Conservation (phyloP, 2,329 filamentous ascomycete genomes). For the Xylaria sp. region DNA sequence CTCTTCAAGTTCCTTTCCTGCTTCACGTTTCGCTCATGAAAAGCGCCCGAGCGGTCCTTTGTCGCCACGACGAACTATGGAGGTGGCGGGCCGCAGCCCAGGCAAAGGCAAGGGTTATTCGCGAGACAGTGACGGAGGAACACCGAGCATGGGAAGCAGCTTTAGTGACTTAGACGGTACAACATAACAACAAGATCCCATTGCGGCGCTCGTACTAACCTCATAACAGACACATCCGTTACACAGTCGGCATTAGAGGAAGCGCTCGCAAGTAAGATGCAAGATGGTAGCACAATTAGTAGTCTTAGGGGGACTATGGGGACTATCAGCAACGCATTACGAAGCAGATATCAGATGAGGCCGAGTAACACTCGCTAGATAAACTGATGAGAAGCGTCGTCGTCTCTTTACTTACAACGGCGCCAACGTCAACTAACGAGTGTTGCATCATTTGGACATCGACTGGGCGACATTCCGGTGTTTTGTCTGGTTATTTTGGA, state of each 20-base stretch:
- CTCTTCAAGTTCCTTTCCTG: conserved; percentile 48
- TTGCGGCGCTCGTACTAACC: conserved; percentile 12
- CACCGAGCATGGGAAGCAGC: conserved; percentile 76
- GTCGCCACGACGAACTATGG: conserved; percentile 55
- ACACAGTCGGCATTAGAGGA: conserved; percentile 78
- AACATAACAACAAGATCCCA: conserved; percentile 13
- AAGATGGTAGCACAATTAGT: conserved; percentile 51
- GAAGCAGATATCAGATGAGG: conserved; percentile 53
- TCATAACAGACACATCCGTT: conserved; percentile 63
- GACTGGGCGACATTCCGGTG: not conserved
- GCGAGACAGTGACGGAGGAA: conserved; percentile 60
- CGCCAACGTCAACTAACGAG: not conserved
- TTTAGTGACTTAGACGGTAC: conserved; percentile 78
- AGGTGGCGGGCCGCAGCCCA: conserved; percentile 52
- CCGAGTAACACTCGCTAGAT: conserved; percentile 9
- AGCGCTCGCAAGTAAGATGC: conserved; percentile 66
- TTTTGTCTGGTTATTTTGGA: not conserved
- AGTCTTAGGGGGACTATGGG: conserved; percentile 66
- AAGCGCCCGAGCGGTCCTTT: conserved; percentile 41
- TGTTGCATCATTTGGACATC: conserved; percentile 1
- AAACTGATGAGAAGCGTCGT: not conserved
- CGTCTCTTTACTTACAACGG: not conserved
- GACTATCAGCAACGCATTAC: conserved; percentile 59
- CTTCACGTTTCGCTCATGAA: conserved; percentile 30
- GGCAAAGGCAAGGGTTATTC: conserved; percentile 46